Evolutionary conservation across 2,329 filamentous ascomycete genomes (phyloP).

Genomic region (Teratosphaeriaceae sp.): DNA sequence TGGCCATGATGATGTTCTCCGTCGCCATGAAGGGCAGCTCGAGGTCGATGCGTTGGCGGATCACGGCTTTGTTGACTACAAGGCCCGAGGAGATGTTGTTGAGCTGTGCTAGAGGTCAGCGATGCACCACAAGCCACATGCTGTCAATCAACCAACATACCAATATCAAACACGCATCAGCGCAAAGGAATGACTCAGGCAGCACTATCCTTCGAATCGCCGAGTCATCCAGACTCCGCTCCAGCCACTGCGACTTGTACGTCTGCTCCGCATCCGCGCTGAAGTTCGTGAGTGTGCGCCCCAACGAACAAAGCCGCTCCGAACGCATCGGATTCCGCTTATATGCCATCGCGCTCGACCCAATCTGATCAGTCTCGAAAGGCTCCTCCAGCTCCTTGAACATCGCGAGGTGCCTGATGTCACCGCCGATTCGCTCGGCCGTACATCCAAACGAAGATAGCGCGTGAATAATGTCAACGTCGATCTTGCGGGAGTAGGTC

Average conservation of each 20-base stretch:
- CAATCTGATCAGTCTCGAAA: slow-evolving; percentile 73
- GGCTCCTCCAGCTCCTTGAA: slow-evolving; percentile 84
- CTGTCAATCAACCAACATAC: slow-evolving; percentile 23
- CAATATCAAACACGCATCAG: slow-evolving; percentile 54
- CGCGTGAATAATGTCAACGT: slow-evolving; percentile 72
- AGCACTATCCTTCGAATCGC: slow-evolving; percentile 56
- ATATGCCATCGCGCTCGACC: slow-evolving; percentile 60
- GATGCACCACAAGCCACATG: not conserved
- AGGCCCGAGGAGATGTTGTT: slow-evolving; percentile 68
- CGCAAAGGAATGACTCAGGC: slow-evolving; percentile 43
- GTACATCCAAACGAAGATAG: slow-evolving; percentile 73
- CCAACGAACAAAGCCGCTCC: slow-evolving; percentile 55
- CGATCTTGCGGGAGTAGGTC: slow-evolving; percentile 75
- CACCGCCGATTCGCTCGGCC: slow-evolving; percentile 64
- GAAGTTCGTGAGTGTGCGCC: slow-evolving; percentile 44
- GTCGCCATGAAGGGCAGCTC: slow-evolving; percentile 67
- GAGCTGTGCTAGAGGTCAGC: slow-evolving; percentile 16
- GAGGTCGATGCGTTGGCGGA: slow-evolving; percentile 59
- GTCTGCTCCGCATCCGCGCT: slow-evolving; percentile 57
- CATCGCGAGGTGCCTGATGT: slow-evolving; percentile 66
- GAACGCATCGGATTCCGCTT: slow-evolving; percentile 56
- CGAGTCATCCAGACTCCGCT: slow-evolving; percentile 70
- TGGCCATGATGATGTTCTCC: slow-evolving; percentile 68
- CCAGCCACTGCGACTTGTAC: slow-evolving; percentile 67
- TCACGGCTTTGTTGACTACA: slow-evolving; percentile 70